These are phyloP conservation scores for Erucastrum elatum DNA, from an alignment of 345 rosid genomes.

Conservation along the genomic window DNA sequence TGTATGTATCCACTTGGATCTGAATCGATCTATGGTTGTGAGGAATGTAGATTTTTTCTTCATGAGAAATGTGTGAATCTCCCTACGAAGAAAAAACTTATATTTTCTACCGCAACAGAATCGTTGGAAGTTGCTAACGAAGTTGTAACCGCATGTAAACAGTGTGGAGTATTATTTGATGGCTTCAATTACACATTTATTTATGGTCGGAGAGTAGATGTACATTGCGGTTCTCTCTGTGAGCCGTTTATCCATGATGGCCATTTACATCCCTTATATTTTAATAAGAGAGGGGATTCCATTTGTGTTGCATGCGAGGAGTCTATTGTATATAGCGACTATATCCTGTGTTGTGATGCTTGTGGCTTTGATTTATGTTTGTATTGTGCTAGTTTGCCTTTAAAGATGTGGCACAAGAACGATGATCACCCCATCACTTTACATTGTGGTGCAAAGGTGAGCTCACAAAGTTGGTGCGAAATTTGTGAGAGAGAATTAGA, in stretches of 20 bases:
- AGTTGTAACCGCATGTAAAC: background rate
- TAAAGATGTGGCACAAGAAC: background rate
- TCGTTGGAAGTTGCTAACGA: background rate
- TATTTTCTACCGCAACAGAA: accelerated
- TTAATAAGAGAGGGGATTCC: background rate
- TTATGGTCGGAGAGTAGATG: background rate
- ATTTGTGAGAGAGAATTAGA: background rate
- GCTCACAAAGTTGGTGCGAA: background rate
- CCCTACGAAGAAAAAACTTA: background rate
- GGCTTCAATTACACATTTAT: background rate
- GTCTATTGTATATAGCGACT: no score
- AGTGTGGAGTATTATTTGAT: background rate
- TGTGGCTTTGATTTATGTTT: background rate
- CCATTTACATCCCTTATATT: conserved; percentile 14
- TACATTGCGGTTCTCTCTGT: conserved; percentile 2
- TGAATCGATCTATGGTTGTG: background rate
- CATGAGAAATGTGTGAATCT: background rate
- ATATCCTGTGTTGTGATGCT: background rate
- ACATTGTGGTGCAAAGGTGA: background rate
- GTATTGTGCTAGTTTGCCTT: background rate
- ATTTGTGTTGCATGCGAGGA: background rate
- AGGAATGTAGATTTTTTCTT: background rate
- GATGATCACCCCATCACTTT: background rate
- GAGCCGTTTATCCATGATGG: conserved; percentile 1
- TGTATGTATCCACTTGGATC: background rate